Conservation (phyloP, 768 basidiomycete genomes). For the Obba rivulosa region DNA sequence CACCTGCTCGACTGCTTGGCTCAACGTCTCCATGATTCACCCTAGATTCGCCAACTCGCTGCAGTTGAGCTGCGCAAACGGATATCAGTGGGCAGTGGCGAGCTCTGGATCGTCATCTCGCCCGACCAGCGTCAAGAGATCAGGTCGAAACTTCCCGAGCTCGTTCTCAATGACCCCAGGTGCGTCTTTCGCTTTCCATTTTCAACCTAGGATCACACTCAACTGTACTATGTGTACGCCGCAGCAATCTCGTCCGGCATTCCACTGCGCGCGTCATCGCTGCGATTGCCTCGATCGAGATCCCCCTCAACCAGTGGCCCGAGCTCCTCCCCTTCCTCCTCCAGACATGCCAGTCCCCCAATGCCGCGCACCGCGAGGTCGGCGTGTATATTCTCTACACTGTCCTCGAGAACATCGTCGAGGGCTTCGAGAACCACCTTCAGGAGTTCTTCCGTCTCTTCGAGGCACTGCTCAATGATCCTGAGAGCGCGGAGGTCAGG, state of each 20-base stretch:
- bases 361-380: slow-evolving; percentile 81
- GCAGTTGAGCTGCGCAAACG: slow-evolving; percentile 97
- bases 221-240: slow-evolving; percentile 13
- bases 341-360: slow-evolving; percentile 62
- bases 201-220: slow-evolving; percentile 1
- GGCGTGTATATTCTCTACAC: slow-evolving; percentile 87
- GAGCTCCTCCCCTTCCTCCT: slow-evolving; percentile 85
- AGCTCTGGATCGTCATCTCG: slow-evolving; percentile 72
- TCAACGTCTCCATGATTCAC: background rate
- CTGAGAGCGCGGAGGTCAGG: slow-evolving; percentile 84
- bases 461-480: slow-evolving; percentile 63
- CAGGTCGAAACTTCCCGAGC: slow-evolving; percentile 75
- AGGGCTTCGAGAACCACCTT: slow-evolving; percentile 78
- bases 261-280: slow-evolving; percentile 90
- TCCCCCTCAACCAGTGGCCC: slow-evolving; percentile 76
- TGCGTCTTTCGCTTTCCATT: slow-evolving; percentile 31
- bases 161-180: slow-evolving; percentile 76
- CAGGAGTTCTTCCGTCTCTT: slow-evolving; percentile 78
- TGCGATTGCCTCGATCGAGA: slow-evolving; percentile 86
- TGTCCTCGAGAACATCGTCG: slow-evolving; percentile 86
- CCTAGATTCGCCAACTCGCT: slow-evolving; percentile 90
- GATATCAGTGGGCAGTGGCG: slow-evolving; percentile 70
- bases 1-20: background rate
- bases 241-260: slow-evolving; percentile 86
- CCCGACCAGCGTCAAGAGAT: slow-evolving; percentile 72